Conservation (phyloP, 345 rosid genomes). For the Lagerstroemia speciosa region DNA sequence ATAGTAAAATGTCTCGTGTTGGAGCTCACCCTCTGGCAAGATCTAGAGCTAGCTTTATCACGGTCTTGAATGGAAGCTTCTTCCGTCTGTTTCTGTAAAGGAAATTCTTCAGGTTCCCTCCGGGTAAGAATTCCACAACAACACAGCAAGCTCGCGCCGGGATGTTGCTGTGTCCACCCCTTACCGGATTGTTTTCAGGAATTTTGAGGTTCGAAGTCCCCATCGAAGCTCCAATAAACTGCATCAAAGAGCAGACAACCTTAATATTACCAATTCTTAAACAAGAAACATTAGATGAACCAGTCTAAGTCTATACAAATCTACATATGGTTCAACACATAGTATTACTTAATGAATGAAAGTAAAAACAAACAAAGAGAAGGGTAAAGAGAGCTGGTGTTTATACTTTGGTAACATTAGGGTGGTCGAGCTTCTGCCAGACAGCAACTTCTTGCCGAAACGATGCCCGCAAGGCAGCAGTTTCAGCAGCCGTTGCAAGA, state of each 20-base stretch:
- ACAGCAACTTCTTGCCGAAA: conserved; percentile 90
- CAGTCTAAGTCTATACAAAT: background rate
- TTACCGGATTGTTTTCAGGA: conserved; percentile 32
- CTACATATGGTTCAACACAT: background rate
- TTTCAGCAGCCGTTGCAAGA: conserved; percentile 48
- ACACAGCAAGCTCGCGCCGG: conserved; percentile 86
- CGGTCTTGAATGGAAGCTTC: conserved; percentile 69
- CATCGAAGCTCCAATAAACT: conserved; percentile 96
- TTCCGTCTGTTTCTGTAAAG: conserved; percentile 58
- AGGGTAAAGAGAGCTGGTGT: conserved; percentile 5
- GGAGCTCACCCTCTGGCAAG: conserved; percentile 72
- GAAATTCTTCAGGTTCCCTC: conserved; percentile 80
- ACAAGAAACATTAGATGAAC: background rate
- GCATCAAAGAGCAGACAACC: conserved; percentile 2
- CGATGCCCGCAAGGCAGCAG: conserved; percentile 65
- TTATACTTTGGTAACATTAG: conserved; percentile 77
- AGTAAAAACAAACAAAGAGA: background rate
- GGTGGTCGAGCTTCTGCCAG: conserved; percentile 92
- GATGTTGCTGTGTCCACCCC: conserved; percentile 24
- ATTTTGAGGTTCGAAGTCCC: conserved; percentile 80
- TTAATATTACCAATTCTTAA: background rate
- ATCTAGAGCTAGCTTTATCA: conserved; percentile 79
- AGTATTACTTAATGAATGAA: background rate
- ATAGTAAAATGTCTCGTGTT: background rate
- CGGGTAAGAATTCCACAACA: conserved; percentile 71